These are phyloP conservation scores for Candida yuanshanica DNA, from an alignment of 805 yeast species.

Conservation along the genomic window DNA sequence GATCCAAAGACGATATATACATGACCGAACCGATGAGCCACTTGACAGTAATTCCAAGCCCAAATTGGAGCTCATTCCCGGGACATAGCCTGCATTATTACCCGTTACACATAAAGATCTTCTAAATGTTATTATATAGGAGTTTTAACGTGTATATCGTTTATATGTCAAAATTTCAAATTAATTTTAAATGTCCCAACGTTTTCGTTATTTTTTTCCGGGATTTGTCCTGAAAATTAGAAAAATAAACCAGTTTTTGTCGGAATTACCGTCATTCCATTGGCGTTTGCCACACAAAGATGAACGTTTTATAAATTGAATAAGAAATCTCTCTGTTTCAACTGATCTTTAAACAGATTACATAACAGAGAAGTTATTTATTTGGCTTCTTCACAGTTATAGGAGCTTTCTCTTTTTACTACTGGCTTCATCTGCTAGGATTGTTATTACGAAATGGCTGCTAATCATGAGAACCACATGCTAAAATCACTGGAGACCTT, in stretches of 20 bases:
- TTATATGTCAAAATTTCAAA: too few relatives aligned
- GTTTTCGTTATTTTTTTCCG: background rate
- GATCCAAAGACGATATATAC: too few relatives aligned
- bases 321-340: background rate
- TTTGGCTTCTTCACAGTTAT: background rate
- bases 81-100: too few relatives aligned
- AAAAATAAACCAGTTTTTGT: background rate
- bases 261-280: background rate
- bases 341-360: too few relatives aligned
- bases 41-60: too few relatives aligned
- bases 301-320: background rate
- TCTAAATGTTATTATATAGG: too few relatives aligned
- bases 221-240: background rate
- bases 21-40: too few relatives aligned
- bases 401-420: too few relatives aligned
- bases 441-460: background rate
- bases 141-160: too few relatives aligned
- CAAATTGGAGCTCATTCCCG: too few relatives aligned
- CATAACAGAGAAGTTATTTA: too few relatives aligned
- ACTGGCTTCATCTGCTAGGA: background rate
- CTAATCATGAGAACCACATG: slow-evolving; percentile 17
- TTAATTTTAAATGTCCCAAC: background rate
- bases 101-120: too few relatives aligned
- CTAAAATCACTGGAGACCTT: slow-evolving; percentile 27
- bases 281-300: background rate